Evolutionary conservation across 257 asterid species (phyloP).

Genomic region (Catharanthus roseus): DNA sequence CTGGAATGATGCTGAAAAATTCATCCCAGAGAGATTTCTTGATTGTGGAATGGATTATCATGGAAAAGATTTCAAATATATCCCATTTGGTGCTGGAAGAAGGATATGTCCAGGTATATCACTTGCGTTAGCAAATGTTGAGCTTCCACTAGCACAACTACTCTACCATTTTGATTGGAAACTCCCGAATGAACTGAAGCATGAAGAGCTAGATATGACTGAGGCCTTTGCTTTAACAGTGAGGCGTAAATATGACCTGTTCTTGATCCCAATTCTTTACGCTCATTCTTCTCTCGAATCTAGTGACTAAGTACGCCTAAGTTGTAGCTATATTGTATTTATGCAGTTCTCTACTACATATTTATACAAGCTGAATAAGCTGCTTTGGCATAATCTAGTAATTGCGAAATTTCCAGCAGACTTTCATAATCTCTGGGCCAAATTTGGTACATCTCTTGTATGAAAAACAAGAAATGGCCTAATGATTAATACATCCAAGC

Average conservation of each 20-base stretch:
- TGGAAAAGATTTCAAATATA: slow-evolving; percentile 3
- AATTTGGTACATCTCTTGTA: too few relatives aligned
- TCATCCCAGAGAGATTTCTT: slow-evolving; percentile 10
- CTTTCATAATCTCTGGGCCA: too few relatives aligned
- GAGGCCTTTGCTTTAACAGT: background rate
- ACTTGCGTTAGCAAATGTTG: background rate
- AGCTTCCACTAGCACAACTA: slow-evolving; percentile 4
- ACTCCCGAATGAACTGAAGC: slow-evolving; percentile 1
- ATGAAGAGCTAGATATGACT: slow-evolving; percentile 5
- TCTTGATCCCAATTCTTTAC: background rate
- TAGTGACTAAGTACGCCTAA: slow-evolving; percentile 2
- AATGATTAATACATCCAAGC: too few relatives aligned
- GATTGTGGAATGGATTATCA: background rate
- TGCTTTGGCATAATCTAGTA: too few relatives aligned
- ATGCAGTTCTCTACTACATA: too few relatives aligned
- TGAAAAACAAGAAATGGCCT: too few relatives aligned
- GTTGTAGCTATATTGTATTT: too few relatives aligned
- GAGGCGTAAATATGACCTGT: slow-evolving; percentile 1
- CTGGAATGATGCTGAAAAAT: slow-evolving; percentile 6
- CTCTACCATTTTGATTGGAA: slow-evolving; percentile 7
- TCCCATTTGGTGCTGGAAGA: slow-evolving; percentile 13
- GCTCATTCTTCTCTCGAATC: background rate
- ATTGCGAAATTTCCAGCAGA: too few relatives aligned
- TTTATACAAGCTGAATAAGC: too few relatives aligned
- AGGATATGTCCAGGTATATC: slow-evolving; percentile 4